phyloP scores from a whole-genome alignment of 371 early-diverging fungal genomes.

The Mitosporidium daphniae region DNA sequence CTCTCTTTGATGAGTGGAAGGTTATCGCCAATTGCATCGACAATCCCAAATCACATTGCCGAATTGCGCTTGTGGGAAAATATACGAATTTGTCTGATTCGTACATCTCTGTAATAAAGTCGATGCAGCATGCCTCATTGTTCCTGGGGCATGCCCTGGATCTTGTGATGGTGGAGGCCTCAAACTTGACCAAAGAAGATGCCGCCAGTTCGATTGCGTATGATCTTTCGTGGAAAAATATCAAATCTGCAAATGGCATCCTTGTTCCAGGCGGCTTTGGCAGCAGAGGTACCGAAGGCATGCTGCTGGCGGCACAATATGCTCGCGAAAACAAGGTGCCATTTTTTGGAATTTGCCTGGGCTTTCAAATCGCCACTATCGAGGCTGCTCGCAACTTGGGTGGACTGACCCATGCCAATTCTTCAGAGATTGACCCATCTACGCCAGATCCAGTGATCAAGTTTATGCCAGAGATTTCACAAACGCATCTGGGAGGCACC shows the following conservation, averaged over 20 bases:
- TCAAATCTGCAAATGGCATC: slow-evolving; percentile 60
- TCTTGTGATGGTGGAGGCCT: slow-evolving; percentile 52
- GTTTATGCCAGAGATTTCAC: slow-evolving; percentile 76
- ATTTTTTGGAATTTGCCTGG: slow-evolving; percentile 83
- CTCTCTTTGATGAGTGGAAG: slow-evolving; percentile 36
- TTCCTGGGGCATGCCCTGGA: slow-evolving; percentile 33
- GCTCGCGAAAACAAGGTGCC: slow-evolving; percentile 89
- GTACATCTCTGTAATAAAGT: slow-evolving; percentile 77
- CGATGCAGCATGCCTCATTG: slow-evolving; percentile 60
- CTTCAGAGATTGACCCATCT: slow-evolving; percentile 38
- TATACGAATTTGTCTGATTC: slow-evolving; percentile 72
- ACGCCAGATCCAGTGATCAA: slow-evolving; percentile 34
- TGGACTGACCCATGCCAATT: slow-evolving; percentile 37
- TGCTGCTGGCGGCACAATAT: slow-evolving; percentile 74
- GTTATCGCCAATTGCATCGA: slow-evolving; percentile 1
- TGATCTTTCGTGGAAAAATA: slow-evolving; percentile 55
- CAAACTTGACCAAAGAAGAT: slow-evolving; percentile 37
- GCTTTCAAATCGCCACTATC: slow-evolving; percentile 85
- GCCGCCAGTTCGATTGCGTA: slow-evolving; percentile 39
- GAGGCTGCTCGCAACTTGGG: slow-evolving; percentile 87
- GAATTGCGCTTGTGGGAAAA: slow-evolving; percentile 75
- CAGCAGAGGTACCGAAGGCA: slow-evolving; percentile 75
- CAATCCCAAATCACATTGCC: slow-evolving; percentile 1
- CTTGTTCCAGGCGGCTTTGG: slow-evolving; percentile 99
- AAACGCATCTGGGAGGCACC: slow-evolving; percentile 71